phyloP scores from a whole-genome alignment of 305 asterid genomes.

The Withania somnifera region DNA sequence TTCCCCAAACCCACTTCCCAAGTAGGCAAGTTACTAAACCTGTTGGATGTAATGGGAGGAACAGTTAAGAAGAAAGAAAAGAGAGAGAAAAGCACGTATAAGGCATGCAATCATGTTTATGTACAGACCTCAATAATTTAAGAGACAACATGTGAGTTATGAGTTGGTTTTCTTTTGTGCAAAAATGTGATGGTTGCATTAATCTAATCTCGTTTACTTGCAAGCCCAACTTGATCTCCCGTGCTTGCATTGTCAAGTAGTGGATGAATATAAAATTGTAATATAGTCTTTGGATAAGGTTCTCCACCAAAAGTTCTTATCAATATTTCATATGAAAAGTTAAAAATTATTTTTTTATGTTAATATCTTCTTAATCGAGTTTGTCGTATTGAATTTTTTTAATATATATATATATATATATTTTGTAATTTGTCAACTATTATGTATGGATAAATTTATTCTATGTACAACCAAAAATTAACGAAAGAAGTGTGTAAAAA shows the following conservation, averaged over 20 bases:
- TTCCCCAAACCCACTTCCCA: not conserved
- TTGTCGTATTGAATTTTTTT: no score
- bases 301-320: not conserved
- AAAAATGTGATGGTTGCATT: not conserved
- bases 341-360: no score
- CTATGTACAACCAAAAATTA: no score
- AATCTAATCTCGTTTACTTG: not conserved
- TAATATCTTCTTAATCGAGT: no score
- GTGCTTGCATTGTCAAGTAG: no score
- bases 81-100: not conserved
- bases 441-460: no score
- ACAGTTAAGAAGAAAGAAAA: not conserved
- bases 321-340: no score
- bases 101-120: not conserved
- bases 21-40: not conserved
- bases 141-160: not conserved
- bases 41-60: not conserved
- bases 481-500: no score
- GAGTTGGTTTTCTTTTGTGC: not conserved
- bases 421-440: no score
- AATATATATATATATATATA: no score
- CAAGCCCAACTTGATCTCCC: not conserved
- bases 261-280: not conserved
- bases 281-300: not conserved
- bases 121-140: not conserved